A percentile compares a stretch with the other conserved stretches of the same genome.
These are phyloP conservation scores for Collybia nuda DNA, from an alignment of 768 basidiomycete genomes.

Conservation along the genomic window DNA sequence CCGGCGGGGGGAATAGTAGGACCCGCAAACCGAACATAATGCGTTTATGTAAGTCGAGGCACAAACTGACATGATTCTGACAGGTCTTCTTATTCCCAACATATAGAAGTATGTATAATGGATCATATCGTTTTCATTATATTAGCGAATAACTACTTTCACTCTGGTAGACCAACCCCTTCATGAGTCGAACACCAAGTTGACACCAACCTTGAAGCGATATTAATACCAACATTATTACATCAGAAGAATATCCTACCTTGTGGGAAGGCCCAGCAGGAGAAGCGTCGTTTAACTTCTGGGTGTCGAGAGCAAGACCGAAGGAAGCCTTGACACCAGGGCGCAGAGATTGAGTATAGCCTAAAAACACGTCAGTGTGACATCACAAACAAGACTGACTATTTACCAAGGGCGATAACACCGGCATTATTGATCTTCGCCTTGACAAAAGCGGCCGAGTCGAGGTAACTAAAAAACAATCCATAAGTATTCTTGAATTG, in stretches of 20 bases:
- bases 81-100: not conserved
- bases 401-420: conserved; percentile 78
- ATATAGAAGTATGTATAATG: not conserved
- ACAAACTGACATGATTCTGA: no score
- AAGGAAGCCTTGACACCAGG: conserved; percentile 92
- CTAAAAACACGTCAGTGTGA: conserved; percentile 29
- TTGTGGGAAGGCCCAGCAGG: conserved; percentile 76
- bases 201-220: conserved; percentile 60
- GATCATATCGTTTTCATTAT: conserved; percentile 12
- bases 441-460: conserved; percentile 91
- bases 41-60: no score
- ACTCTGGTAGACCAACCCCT: conserved; percentile 29
- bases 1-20: no score
- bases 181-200: conserved; percentile 74
- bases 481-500: not conserved
- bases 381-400: not conserved
- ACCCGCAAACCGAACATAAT: no score
- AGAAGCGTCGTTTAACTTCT: conserved; percentile 77
- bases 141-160: conserved; percentile 28
- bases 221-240: not conserved
- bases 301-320: conserved; percentile 94
- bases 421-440: conserved; percentile 98
- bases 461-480: conserved; percentile 60
- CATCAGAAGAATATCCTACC: conserved; percentile 29
- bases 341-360: conserved; percentile 91